These are phyloP conservation scores for Erigeron philadelphicus DNA, from an alignment of 140 eudicot species.

Conservation along the genomic window DNA sequence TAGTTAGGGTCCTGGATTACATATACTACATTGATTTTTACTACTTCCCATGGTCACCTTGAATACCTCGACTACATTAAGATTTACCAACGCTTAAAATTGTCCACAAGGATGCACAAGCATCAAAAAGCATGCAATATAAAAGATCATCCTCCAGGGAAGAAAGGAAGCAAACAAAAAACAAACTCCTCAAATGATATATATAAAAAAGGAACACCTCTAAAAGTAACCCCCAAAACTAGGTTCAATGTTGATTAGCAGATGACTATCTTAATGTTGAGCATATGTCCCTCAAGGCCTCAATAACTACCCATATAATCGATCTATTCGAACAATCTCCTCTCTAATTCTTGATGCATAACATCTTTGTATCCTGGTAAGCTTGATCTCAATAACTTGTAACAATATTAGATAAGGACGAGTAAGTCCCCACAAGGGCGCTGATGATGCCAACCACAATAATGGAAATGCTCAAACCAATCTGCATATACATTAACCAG, in stretches of 20 bases:
- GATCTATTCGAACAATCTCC: background rate
- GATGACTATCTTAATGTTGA: background rate
- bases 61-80: too few relatives aligned
- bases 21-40: too few relatives aligned
- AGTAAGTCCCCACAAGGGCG: constrained; percentile 61
- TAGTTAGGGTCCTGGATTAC: too few relatives aligned
- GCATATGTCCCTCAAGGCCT: background rate
- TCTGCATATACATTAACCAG: constrained; percentile 28
- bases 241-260: background rate
- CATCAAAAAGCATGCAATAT: too few relatives aligned
- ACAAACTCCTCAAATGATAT: background rate
- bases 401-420: constrained; percentile 40
- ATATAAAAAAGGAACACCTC: background rate
- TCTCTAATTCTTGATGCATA: background rate
- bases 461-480: constrained; percentile 42
- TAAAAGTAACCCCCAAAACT: background rate
- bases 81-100: too few relatives aligned
- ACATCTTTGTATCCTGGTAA: constrained; percentile 14
- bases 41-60: too few relatives aligned
- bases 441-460: constrained; percentile 50
- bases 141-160: background rate
- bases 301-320: background rate
- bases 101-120: too few relatives aligned
- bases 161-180: background rate
- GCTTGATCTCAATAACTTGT: constrained; percentile 32